Evolutionary conservation across 129 eudicot species (phyloP), one percentile per base, ranked within the genome.

Genomic region (Sambucus nigra): DNA sequence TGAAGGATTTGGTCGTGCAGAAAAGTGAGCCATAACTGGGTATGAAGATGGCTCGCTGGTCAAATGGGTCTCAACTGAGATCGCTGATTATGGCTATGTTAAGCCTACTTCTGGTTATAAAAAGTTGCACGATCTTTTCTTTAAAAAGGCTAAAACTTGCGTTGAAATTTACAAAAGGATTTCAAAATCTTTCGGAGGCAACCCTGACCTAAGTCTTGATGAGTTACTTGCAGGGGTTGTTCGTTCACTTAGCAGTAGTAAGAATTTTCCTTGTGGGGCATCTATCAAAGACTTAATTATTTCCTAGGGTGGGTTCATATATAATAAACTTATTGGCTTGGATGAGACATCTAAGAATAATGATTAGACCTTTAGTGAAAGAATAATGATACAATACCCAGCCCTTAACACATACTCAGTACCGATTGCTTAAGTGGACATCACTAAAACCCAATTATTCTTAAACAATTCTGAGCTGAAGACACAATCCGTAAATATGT

Each of bases 61-160:
- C 25, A 71, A 80, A 47, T 84, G 94, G 94, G 63, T 84, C 9
- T 84, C 94, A 4, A 84, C 94, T 17, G 82, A 80, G 1, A 65
- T 76, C 46, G 94, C 88, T 47, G 94, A 84, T 59, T 84, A 84
- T 67, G 82, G 76, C 57, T 84, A 88, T 65, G 69, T 76, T 24
- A 76, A 73, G 47, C 85, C 94, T 35, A 68, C 88, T 13, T 71
- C 55, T 25, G 53, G 66, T 53, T 84, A 73, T 77, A 76, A 69
- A 58, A 80, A 71, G 48, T 73, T 66, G 88, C 69, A 50, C n/a
- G n/a, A n/a, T n/a, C n/a, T n/a, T n/a, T n/a, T n/a, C n/a, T n/a
- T n/a, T n/a, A n/a, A n/a, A n/a, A 84, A 84, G 64, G 88, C 88
- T n/a, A 31, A 31, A 57, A 74, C 88, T 9, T 80, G 94, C 47